Evolutionary conservation across 2,329 filamentous ascomycete genomes (phyloP).

Genomic region (Chaetomium strumarium): DNA sequence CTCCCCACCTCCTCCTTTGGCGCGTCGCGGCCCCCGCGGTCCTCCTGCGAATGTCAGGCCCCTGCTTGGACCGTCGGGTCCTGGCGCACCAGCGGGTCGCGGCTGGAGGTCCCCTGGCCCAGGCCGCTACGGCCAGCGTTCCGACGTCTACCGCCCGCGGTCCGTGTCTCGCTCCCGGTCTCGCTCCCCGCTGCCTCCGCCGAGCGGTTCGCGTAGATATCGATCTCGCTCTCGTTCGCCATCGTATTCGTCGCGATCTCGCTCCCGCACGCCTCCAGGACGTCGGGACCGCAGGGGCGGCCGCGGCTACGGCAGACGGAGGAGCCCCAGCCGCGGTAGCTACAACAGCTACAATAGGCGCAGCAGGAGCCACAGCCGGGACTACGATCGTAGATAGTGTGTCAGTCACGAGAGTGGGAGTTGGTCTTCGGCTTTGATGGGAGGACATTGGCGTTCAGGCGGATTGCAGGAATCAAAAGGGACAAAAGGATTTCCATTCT

Average conservation of each 20-base stretch:
- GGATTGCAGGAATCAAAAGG: slow-evolving; percentile 7
- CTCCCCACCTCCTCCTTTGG: slow-evolving; percentile 69
- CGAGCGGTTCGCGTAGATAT: slow-evolving; percentile 34
- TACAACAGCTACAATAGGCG: slow-evolving; percentile 38
- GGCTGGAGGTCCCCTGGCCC: background rate
- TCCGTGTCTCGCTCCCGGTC: slow-evolving; percentile 49
- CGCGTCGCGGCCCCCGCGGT: slow-evolving; percentile 54
- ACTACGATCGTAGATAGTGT: slow-evolving; percentile 13
- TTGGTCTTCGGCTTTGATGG: background rate
- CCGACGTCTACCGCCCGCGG: slow-evolving; percentile 58
- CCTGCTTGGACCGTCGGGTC: slow-evolving; percentile 29
- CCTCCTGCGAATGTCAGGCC: slow-evolving; percentile 32
- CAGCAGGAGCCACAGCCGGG: slow-evolving; percentile 20
- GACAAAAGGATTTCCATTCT: background rate
- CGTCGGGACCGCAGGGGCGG: slow-evolving; percentile 28
- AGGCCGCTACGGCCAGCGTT: slow-evolving; percentile 37
- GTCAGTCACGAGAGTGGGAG: background rate
- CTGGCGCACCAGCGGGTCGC: slow-evolving; percentile 29
- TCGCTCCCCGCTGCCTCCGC: slow-evolving; percentile 37
- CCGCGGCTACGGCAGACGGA: slow-evolving; percentile 30
- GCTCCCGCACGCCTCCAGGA: slow-evolving; percentile 18
- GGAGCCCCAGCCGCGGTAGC: slow-evolving; percentile 46
- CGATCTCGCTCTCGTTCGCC: slow-evolving; percentile 42
- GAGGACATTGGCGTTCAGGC: slow-evolving; percentile 11
- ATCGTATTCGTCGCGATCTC: slow-evolving; percentile 29